Evolutionary conservation across 1,284 basidiomycete genomes (phyloP).

Genomic region (Ustilago cynodontis): DNA sequence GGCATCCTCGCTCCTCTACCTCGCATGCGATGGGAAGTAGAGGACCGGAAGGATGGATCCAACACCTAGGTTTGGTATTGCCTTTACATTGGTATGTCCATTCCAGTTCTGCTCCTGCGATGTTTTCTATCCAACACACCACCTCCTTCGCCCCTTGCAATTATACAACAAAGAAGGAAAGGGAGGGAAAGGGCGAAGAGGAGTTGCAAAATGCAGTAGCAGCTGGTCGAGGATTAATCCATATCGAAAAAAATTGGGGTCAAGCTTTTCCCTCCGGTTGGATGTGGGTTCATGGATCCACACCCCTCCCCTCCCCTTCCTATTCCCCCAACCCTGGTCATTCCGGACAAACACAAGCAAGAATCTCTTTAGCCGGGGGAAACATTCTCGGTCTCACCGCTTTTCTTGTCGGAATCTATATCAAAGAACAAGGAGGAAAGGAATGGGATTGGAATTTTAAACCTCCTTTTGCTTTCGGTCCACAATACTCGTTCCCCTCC

Average conservation of each 20-base stretch:
- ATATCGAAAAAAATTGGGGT: constrained; percentile 50
- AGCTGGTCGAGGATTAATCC: constrained; percentile 28
- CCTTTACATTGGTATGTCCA: constrained; percentile 54
- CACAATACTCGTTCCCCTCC: constrained; percentile 4
- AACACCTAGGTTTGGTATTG: constrained; percentile 31
- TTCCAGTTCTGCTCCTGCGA: constrained; percentile 18
- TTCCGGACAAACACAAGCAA: background rate
- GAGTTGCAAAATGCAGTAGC: constrained; percentile 24
- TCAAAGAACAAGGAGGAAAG: background rate
- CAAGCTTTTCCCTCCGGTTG: constrained; percentile 44
- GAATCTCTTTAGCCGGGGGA: constrained; percentile 32
- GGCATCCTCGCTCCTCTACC: constrained; percentile 3
- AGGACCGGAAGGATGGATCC: constrained; percentile 40
- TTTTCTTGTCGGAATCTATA: constrained; percentile 33
- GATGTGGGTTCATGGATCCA: constrained; percentile 41
- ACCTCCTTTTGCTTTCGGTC: constrained; percentile 37
- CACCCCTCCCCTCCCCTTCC: constrained; percentile 18
- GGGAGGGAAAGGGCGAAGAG: background rate
- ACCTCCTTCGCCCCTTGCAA: background rate
- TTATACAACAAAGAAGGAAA: background rate
- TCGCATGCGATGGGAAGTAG: constrained; percentile 15
- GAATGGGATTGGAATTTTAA: constrained; percentile 30
- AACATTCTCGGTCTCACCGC: constrained; percentile 36
- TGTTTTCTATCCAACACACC: constrained; percentile 36
- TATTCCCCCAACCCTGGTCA: background rate